These are phyloP conservation scores for Claviceps purpurea DNA, from an alignment of 2,329 filamentous ascomycete genomes.

Conservation along the genomic window DNA sequence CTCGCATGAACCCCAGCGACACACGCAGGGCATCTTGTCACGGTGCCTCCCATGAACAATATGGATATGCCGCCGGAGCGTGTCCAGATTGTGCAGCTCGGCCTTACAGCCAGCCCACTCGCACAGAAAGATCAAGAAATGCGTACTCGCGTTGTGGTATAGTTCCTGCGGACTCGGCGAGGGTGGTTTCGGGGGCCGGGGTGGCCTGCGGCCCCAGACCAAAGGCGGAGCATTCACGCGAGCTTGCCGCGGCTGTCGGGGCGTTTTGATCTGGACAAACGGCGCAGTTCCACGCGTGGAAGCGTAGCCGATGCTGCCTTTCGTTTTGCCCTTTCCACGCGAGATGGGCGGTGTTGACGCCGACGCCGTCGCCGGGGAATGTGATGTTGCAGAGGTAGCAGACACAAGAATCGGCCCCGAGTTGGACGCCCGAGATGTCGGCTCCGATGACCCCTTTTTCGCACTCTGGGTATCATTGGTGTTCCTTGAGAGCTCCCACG, in stretches of 20 bases:
- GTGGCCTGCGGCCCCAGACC: conserved; percentile 24
- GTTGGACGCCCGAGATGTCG: neutral
- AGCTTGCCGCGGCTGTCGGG: conserved; percentile 8
- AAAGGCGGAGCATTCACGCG: conserved; percentile 15
- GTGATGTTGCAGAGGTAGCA: neutral
- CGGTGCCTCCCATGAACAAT: conserved; percentile 30
- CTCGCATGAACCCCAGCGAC: conserved; percentile 21
- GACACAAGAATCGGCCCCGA: neutral
- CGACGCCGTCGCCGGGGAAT: neutral
- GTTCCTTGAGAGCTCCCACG: neutral
- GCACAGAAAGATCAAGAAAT: conserved; percentile 41
- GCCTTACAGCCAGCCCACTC: conserved; percentile 47
- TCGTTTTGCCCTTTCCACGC: conserved; percentile 16
- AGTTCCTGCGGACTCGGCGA: conserved; percentile 25
- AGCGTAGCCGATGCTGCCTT: conserved; percentile 15
- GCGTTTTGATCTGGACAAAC: conserved; percentile 2
- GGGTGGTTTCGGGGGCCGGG: conserved; percentile 27
- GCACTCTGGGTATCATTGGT: neutral
- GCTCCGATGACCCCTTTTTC: neutral
- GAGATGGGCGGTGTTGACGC: neutral
- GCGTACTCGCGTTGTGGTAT: conserved; percentile 28
- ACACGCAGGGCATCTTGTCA: conserved; percentile 6
- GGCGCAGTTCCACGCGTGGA: conserved; percentile 9
- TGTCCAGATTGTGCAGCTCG: conserved; percentile 49
- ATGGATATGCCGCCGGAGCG: conserved; percentile 39